These are phyloP conservation scores for Capronia coronata DNA, from an alignment of 2,329 filamentous ascomycete species.

Conservation along the genomic window DNA sequence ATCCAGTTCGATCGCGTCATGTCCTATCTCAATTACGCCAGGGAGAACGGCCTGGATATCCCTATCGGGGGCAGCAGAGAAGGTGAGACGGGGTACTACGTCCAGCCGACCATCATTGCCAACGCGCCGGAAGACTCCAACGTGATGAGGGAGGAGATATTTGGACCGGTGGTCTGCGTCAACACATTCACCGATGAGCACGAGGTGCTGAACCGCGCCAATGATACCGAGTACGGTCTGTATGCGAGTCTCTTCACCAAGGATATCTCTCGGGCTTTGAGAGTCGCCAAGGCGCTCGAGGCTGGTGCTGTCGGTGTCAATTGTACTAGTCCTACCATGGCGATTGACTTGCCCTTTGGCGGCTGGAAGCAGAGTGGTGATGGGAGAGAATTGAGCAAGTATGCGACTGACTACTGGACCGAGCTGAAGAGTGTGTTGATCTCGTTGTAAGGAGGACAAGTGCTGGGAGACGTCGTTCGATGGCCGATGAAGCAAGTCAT, in stretches of 20 bases:
- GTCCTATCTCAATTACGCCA: conserved; percentile 51
- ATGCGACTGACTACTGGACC: conserved; percentile 54
- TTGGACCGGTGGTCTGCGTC: conserved; percentile 59
- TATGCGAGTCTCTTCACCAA: conserved; percentile 54
- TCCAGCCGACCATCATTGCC: conserved; percentile 54
- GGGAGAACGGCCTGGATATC: conserved; percentile 48
- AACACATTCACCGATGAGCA: conserved; percentile 57
- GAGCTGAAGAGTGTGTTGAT: conserved; percentile 48
- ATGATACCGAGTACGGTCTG: conserved; percentile 48
- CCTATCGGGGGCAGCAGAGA: conserved; percentile 44
- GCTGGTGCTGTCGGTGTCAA: conserved; percentile 59
- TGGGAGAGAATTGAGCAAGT: conserved; percentile 29
- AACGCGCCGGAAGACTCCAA: conserved; percentile 51
- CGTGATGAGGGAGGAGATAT: conserved; percentile 55
- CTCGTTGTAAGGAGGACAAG: conserved; percentile 13
- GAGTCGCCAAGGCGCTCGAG: conserved; percentile 50
- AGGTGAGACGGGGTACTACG: conserved; percentile 49
- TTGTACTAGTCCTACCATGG: conserved; percentile 33
- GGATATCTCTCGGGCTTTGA: conserved; percentile 46
- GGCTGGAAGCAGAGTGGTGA: conserved; percentile 32
- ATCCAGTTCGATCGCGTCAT: conserved; percentile 59
- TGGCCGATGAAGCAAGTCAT: too few species aligned
- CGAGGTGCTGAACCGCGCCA: conserved; percentile 54
- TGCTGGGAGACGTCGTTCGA: too few species aligned
- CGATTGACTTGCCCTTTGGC: conserved; percentile 34